Base-by-base conservation (phyloP, 2,329 filamentous ascomycete genomes). In the Cladophialophora chaetospira region DNA sequence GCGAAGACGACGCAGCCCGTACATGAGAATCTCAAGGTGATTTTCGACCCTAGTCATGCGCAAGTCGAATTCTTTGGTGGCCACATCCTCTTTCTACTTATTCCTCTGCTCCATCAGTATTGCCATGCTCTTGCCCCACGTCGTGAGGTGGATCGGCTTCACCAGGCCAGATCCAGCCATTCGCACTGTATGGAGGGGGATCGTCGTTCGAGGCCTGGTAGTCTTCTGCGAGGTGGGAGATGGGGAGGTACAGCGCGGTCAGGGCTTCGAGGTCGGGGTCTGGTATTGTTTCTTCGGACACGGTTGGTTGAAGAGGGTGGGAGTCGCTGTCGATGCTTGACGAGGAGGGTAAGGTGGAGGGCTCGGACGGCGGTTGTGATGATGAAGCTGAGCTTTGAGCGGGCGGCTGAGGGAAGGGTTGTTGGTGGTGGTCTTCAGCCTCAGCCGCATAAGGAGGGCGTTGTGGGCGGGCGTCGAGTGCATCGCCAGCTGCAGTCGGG, bases 181-280 rank as follows among this genome's bases (percentile, higher is more conserved):
- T 45, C 1, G 59, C 38, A 11, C 51, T 48, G 23, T 61, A 61
- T 33, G 59, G 59, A 10, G 59, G 59, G 4, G 59, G 59, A 4
- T 61, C 31, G 9, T 58, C 59, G 17, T 56, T 28, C 8, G 23
- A 3, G 10, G n/a, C n/a, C 10, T 3, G n/a, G 17, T 25, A 13
- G 17, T 25, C 17, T 3, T 43, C 21, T 11, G 40, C n/a, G 17
- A 2, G 40, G 6, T 10, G 6, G 40, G 21, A 43, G 17, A 25
- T 11, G 6, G 40, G 40, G 15, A 19, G 13, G 15, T 19, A 38
- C 35, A 15, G 35, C 15, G 15, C 6, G 3, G 35, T 9, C 35
- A 17, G 6, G 35, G 6, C 35, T 8, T 38, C n/a, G 21, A 10
- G 9, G 3, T 15, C n/a, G 3, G 35, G 15, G 5, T 19, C 35